Evolutionary conservation across 768 basidiomycete genomes (phyloP).

Genomic region (Hericium erinaceus): DNA sequence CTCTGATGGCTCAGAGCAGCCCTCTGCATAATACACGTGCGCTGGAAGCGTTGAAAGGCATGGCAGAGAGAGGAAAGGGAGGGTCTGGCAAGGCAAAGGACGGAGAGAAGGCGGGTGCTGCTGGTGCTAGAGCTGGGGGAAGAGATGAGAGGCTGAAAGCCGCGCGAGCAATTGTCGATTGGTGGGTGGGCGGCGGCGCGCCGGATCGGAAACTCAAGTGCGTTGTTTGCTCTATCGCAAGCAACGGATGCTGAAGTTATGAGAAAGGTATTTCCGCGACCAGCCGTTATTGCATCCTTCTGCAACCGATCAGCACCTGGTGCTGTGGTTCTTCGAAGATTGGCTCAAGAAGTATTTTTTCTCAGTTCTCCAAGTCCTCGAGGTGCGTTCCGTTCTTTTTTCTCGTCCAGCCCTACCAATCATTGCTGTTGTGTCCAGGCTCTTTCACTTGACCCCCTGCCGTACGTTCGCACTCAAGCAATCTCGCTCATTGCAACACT

Average conservation of each 20-base stretch:
- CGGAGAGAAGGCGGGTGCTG: conserved; percentile 4
- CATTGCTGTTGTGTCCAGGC: conserved; percentile 30
- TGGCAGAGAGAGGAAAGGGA: conserved; percentile 71
- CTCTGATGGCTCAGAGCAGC: conserved; percentile 79
- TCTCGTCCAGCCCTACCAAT: too few relatives aligned
- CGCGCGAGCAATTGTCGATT: conserved; percentile 85
- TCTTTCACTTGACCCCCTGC: conserved; percentile 74
- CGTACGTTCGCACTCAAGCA: conserved; percentile 82
- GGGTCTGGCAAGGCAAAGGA: conserved; percentile 38
- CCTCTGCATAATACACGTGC: conserved; percentile 82
- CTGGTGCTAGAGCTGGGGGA: conserved; percentile 26
- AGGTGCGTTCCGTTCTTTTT: too few relatives aligned
- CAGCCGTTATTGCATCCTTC: conserved; percentile 61
- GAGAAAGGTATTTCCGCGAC: conserved; percentile 77
- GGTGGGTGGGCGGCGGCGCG: conserved; percentile 95
- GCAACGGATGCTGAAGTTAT: not conserved
- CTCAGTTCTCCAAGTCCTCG: conserved; percentile 79
- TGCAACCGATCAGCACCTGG: conserved; percentile 61
- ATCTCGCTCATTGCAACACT: conserved; percentile 71
- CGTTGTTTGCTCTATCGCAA: conserved; percentile 17
- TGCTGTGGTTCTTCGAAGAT: conserved; percentile 91
- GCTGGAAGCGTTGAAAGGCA: conserved; percentile 59
- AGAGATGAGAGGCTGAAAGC: conserved; percentile 92
- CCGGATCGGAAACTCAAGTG: conserved; percentile 81
- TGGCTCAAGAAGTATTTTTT: conserved; percentile 98